phyloP scores from a whole-genome alignment of 2,329 filamentous ascomycete species.

The Coniella lustricola region DNA sequence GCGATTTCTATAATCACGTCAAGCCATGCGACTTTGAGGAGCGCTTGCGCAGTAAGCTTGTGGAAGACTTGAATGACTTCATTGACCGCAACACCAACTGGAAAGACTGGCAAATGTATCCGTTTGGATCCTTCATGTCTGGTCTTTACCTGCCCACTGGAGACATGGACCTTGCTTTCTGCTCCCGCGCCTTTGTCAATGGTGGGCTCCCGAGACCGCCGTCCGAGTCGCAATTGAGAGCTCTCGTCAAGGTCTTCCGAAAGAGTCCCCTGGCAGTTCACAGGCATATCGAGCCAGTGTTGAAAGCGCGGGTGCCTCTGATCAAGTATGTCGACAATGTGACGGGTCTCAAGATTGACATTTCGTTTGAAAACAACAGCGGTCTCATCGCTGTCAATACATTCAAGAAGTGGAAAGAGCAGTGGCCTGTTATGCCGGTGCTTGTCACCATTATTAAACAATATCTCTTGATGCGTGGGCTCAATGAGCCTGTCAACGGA shows the following conservation, averaged over 20 bases:
- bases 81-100: conserved; percentile 31
- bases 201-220: conserved; percentile 34
- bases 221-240: conserved; percentile 51
- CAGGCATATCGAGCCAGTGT: conserved; percentile 59
- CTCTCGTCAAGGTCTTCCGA: conserved; percentile 55
- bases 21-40: conserved; percentile 72
- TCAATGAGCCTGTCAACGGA: conserved; percentile 87
- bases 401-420: conserved; percentile 69
- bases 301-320: conserved; percentile 76
- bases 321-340: conserved; percentile 79
- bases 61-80: conserved; percentile 57
- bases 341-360: conserved; percentile 78
- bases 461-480: conserved; percentile 76
- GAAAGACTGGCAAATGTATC: conserved; percentile 46
- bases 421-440: conserved; percentile 78
- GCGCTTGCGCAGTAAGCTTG: conserved; percentile 62
- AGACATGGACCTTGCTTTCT: conserved; percentile 89
- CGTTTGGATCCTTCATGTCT: conserved; percentile 93
- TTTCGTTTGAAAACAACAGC: conserved; percentile 89
- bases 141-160: conserved; percentile 65
- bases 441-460: conserved; percentile 89
- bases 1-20: conserved; percentile 83
- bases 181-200: conserved; percentile 51
- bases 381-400: conserved; percentile 75
- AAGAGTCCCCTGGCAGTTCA: conserved; percentile 48